These are phyloP conservation scores for Claviceps sp. DNA, from an alignment of 2,329 filamentous ascomycete genomes.

Conservation along the genomic window DNA sequence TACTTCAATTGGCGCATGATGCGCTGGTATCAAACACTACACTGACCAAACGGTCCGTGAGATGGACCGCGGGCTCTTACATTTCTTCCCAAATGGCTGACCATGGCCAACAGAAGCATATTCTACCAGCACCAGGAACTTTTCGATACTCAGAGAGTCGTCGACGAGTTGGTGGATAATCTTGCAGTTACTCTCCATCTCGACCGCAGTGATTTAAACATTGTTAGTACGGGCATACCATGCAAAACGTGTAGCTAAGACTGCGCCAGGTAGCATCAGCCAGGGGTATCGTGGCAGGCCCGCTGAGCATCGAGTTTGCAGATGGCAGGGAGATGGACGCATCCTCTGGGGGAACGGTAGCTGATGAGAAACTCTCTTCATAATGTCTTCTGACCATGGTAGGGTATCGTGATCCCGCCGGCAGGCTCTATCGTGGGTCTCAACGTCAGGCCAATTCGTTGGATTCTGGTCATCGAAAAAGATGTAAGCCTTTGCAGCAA, in stretches of 20 bases:
- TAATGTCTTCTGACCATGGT: constrained; percentile 5
- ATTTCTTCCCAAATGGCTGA: background rate
- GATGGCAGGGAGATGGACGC: constrained; percentile 28
- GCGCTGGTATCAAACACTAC: constrained; percentile 40
- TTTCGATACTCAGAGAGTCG: constrained; percentile 53
- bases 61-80: no score
- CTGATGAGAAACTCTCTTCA: background rate
- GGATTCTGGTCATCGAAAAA: constrained; percentile 68
- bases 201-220: constrained; percentile 51
- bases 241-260: constrained; percentile 2
- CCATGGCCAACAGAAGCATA: constrained; percentile 44
- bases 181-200: constrained; percentile 57
- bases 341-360: constrained; percentile 16
- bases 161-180: constrained; percentile 62
- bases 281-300: constrained; percentile 57
- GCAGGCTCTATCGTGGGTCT: constrained; percentile 34
- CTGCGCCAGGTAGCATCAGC: constrained; percentile 49
- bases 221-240: constrained; percentile 35
- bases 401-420: constrained; percentile 51
- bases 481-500: constrained; percentile 35
- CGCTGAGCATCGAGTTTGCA: constrained; percentile 30
- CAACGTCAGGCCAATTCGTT: constrained; percentile 35
- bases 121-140: constrained; percentile 66
- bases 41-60: constrained; percentile 46
- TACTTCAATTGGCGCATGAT: constrained; percentile 46